These are phyloP conservation scores for Thraustochytrium sp. DNA, from an alignment of 352 stramenopile species.

Conservation along the genomic window DNA sequence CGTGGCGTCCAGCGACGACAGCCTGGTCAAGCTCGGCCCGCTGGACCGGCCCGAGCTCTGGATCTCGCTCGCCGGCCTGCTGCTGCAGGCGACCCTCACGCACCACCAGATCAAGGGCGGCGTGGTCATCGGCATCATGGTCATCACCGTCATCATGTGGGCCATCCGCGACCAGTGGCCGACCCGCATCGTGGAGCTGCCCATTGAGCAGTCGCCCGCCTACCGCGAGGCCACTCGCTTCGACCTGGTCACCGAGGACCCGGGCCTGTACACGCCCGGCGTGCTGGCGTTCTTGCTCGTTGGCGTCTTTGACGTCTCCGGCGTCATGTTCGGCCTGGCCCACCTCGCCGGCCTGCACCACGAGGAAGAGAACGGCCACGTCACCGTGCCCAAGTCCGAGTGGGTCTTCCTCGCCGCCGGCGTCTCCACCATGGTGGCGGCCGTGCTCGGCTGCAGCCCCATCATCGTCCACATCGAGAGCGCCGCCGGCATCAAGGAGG, in stretches of 20 bases:
- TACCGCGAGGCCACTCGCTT: conserved; percentile 52
- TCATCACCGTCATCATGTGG: conserved; percentile 58
- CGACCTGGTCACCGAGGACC: conserved; percentile 44
- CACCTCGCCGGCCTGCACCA: conserved; percentile 51
- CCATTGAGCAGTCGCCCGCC: conserved; percentile 48
- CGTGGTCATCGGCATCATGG: conserved; percentile 56
- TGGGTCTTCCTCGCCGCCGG: conserved; percentile 56
- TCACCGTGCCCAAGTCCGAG: conserved; percentile 51
- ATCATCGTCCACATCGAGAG: conserved; percentile 59
- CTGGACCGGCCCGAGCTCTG: conserved; percentile 51
- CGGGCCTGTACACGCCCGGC: conserved; percentile 48
- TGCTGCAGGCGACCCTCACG: conserved; percentile 55
- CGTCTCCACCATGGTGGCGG: conserved; percentile 54
- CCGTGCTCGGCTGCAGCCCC: conserved; percentile 51
- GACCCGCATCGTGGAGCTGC: conserved; percentile 49
- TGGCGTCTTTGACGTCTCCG: conserved; percentile 59
- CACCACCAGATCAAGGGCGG: conserved; percentile 55
- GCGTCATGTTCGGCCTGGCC: conserved; percentile 58
- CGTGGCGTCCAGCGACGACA: conserved; percentile 53
- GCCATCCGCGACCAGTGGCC: conserved; percentile 50
- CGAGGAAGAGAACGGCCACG: conserved; percentile 52
- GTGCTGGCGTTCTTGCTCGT: conserved; percentile 56
- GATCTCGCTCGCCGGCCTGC: conserved; percentile 57
- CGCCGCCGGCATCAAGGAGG: conserved; percentile 56
- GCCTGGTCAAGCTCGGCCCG: conserved; percentile 55